These are phyloP conservation scores for Entomortierella parvispora DNA, from an alignment of 192 early-diverging fungal genomes.

Conservation along the genomic window DNA sequence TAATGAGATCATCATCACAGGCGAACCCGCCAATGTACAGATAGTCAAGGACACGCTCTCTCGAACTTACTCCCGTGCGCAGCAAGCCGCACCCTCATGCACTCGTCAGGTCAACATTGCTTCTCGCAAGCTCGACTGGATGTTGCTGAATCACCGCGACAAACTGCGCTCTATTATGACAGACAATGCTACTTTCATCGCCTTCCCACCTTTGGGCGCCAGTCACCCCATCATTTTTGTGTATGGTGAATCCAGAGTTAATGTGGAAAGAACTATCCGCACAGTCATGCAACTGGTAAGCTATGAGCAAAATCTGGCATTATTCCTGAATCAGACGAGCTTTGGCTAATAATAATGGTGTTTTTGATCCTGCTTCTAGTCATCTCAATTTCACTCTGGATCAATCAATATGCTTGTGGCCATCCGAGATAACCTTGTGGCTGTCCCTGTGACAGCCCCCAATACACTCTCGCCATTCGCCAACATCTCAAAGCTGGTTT, in stretches of 20 bases:
- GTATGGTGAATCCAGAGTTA: slow-evolving; percentile 70
- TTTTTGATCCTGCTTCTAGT: slow-evolving; percentile 6
- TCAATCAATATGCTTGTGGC: slow-evolving; percentile 39
- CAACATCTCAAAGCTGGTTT: slow-evolving; percentile 50
- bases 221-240: slow-evolving; percentile 59
- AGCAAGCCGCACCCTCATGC: slow-evolving; percentile 18
- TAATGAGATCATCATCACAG: slow-evolving; percentile 61
- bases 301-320: background rate
- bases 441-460: slow-evolving; percentile 1
- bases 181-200: slow-evolving; percentile 75
- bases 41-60: slow-evolving; percentile 51
- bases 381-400: slow-evolving; percentile 48
- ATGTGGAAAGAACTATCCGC: slow-evolving; percentile 74
- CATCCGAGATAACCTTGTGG: slow-evolving; percentile 27
- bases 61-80: slow-evolving; percentile 54
- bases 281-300: slow-evolving; percentile 75
- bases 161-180: slow-evolving; percentile 70
- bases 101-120: slow-evolving; percentile 56
- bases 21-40: slow-evolving; percentile 54
- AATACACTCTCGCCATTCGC: slow-evolving; percentile 33
- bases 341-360: background rate
- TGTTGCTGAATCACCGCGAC: slow-evolving; percentile 65
- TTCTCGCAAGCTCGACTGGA: slow-evolving; percentile 81
- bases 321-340: background rate
- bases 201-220: slow-evolving; percentile 69